Evolutionary conservation across 2,329 filamentous ascomycete species (phyloP).

Genomic region (Aspergillus caelatus): DNA sequence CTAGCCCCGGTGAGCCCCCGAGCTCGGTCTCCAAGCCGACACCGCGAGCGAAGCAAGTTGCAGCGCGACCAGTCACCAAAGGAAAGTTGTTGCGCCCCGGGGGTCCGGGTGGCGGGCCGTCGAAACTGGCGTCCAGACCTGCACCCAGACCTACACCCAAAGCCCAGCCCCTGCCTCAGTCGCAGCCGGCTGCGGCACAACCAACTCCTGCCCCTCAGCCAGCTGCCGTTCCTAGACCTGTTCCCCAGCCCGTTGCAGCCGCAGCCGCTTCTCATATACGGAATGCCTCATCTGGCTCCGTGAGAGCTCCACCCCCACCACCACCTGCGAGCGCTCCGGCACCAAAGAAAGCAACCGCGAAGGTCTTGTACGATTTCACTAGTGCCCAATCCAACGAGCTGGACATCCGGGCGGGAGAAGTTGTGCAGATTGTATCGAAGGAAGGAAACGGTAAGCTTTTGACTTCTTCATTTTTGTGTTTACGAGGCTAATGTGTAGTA

Average conservation of each 20-base stretch:
- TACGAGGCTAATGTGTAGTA: slow-evolving; percentile 38
- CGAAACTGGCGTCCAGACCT: slow-evolving; percentile 61
- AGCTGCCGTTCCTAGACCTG: slow-evolving; percentile 46
- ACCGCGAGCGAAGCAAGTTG: slow-evolving; percentile 82
- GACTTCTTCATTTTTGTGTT: background rate
- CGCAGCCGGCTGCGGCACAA: slow-evolving; percentile 32
- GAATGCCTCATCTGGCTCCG: slow-evolving; percentile 59
- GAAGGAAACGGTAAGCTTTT: slow-evolving; percentile 80
- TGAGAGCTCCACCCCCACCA: slow-evolving; percentile 67
- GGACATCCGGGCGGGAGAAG: slow-evolving; percentile 74
- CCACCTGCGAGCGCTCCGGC: slow-evolving; percentile 63
- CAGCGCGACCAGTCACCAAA: slow-evolving; percentile 86
- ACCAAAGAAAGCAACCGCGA: slow-evolving; percentile 74
- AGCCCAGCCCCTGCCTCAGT: slow-evolving; percentile 39
- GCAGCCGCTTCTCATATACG: slow-evolving; percentile 50
- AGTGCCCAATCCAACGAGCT: slow-evolving; percentile 86
- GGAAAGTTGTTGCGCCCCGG: slow-evolving; percentile 91
- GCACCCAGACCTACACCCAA: slow-evolving; percentile 45
- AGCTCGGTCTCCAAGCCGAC: slow-evolving; percentile 82
- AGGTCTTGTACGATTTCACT: slow-evolving; percentile 88
- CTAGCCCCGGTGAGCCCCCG: slow-evolving; percentile 78
- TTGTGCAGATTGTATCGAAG: slow-evolving; percentile 90
- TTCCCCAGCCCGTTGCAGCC: slow-evolving; percentile 49
- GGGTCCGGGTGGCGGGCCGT: slow-evolving; percentile 78
- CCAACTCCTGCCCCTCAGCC: slow-evolving; percentile 35